Evolutionary conservation across 176 grass and related monocot species (phyloP), one percentile per base, ranked within the genome.

Genomic region (Melocanna baccifera): DNA sequence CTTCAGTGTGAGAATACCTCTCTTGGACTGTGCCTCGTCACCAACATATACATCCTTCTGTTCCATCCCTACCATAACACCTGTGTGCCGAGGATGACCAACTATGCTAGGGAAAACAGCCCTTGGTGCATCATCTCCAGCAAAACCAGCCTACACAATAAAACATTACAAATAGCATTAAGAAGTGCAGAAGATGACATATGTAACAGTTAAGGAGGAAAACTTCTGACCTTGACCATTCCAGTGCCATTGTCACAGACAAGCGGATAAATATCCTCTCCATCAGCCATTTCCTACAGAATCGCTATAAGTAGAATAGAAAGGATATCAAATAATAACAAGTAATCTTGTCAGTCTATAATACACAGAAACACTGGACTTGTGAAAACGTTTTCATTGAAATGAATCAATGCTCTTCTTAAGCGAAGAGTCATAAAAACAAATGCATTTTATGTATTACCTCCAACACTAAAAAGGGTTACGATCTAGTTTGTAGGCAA

Each of bases 211-310:
- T 20, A 25, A 50, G 58, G 45, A 30, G 28, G 62, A 12, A 26
- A 61, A 12, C 19, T 64, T 22, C 76, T 78, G 45, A 94, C 89
- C 92, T 91, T 94, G 83, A 89, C 89, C 89, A 94, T 94, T 91
- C 92, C 92, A 0, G 92, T 94, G 55, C 92, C 92, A 91, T 94
- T 94, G 86, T 94, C 92, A 7, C 92, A 94, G 20, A 94, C 92
- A 66, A 94, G 86, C 79, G 92, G 89, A 83, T 91, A 89, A 78
- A 94, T 79, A n/a, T 94, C 92, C 86, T 94, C 89, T 86, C 88
- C 88, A 23, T 94, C 92, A 67, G 92, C 92, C 92, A 94, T 94
- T 87, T 91, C 30, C 64, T 87, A 81, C 73, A 79, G 63, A 80
- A 86, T 34, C 79, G 46, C 87, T 87, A 76, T 61, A 77, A 46